Percentiles rank a stretch among this genome's conserved stretches.
Evolutionary conservation across 2,329 filamentous ascomycete species (phyloP).

Genomic region (Pyrenochaeta sp.): DNA sequence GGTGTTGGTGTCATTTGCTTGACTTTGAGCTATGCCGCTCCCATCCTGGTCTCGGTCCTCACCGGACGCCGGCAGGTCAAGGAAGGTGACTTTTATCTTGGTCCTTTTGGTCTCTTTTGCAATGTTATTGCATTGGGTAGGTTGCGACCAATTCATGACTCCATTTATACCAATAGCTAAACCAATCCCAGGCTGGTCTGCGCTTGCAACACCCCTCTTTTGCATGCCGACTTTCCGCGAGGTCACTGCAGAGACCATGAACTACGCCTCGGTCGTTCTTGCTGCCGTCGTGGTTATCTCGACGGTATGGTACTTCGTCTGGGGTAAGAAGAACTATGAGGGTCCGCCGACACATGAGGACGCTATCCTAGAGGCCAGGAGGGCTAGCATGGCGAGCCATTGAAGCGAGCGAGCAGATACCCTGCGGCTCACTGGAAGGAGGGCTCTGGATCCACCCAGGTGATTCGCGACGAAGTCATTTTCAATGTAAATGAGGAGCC

Average conservation of each 20-base stretch:
- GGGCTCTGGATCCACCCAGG: not conserved
- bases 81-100: constrained; percentile 68
- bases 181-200: constrained; percentile 62
- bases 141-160: constrained; percentile 50
- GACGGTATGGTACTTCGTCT: constrained; percentile 71
- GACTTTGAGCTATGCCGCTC: constrained; percentile 73
- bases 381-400: constrained; percentile 39
- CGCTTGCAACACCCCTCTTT: constrained; percentile 75
- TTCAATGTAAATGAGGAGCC: not conserved
- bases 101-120: constrained; percentile 66
- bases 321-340: constrained; percentile 74
- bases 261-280: constrained; percentile 80
- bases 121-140: constrained; percentile 70
- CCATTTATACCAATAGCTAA: not conserved
- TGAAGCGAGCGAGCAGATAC: constrained; percentile 14
- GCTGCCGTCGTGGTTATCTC: constrained; percentile 70
- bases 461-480: not conserved
- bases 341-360: constrained; percentile 61
- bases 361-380: constrained; percentile 39
- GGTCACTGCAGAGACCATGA: constrained; percentile 68
- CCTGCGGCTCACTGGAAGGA: not conserved
- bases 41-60: constrained; percentile 70
- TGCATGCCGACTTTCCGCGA: constrained; percentile 74
- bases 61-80: constrained; percentile 67
- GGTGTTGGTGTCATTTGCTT: constrained; percentile 75